Conservation (phyloP, 495 filamentous ascomycete species). For the Penicillium cinerascens region DNA sequence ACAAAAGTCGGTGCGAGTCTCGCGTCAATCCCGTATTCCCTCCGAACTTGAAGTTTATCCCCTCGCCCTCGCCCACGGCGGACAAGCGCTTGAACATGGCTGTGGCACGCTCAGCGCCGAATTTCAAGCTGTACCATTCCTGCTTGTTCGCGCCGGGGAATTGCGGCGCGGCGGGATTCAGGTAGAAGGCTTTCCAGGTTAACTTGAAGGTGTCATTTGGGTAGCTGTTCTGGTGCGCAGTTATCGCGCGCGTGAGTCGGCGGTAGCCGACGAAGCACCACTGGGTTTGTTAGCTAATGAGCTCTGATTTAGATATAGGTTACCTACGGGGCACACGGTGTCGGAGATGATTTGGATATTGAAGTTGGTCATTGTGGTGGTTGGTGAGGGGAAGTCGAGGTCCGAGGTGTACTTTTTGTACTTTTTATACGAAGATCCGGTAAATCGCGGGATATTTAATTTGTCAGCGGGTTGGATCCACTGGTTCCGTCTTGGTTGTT, state of each 20-base stretch:
- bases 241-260: slow-evolving; percentile 67
- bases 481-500: neutral
- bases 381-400: neutral
- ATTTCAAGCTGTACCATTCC: slow-evolving; percentile 50
- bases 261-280: slow-evolving; percentile 83
- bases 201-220: slow-evolving; percentile 67
- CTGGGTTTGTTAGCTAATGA: slow-evolving; percentile 19
- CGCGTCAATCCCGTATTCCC: slow-evolving; percentile 75
- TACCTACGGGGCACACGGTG: slow-evolving; percentile 69
- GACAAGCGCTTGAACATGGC: slow-evolving; percentile 58
- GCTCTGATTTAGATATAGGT: slow-evolving; percentile 1
- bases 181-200: slow-evolving; percentile 75
- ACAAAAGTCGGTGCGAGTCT: slow-evolving; percentile 71
- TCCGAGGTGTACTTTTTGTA: neutral
- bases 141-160: slow-evolving; percentile 54
- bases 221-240: slow-evolving; percentile 54
- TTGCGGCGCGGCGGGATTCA: slow-evolving; percentile 62
- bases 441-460: neutral
- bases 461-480: slow-evolving; percentile 4
- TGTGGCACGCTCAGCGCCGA: slow-evolving; percentile 55
- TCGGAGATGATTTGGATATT: slow-evolving; percentile 71
- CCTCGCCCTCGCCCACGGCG: slow-evolving; percentile 55
- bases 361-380: slow-evolving; percentile 66
- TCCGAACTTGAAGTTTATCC: slow-evolving; percentile 69
- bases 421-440: neutral